Base-by-base conservation (phyloP, 495 filamentous ascomycete genomes). In the Apiosordaria backusii region DNA sequence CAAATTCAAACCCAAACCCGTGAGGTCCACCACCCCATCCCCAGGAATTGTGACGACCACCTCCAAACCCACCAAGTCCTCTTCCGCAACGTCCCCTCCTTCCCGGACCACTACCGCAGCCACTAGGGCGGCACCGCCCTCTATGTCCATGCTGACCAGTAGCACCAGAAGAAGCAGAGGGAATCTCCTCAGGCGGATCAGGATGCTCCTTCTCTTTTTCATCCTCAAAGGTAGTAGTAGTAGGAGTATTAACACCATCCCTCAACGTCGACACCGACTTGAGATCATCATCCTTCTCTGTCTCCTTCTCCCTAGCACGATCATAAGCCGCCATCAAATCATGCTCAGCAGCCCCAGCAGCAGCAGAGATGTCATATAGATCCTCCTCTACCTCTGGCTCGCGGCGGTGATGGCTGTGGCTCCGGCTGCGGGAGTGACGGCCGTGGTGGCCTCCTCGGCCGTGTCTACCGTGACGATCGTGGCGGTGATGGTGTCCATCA, bases 101-200 rank as follows among this genome's bases (percentile, higher is more conserved):
- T 50, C 63, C 62, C 64, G 24, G 65, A 50, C 71, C 63, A 45
- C 27, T 7, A 29, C 13, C 35, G 16, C 72, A 67, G 21, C n/a
- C n/a, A n/a, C n/a, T n/a, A n/a, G n/a, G n/a, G 21, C 72, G 68
- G 21, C 62, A 60, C 26, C 59, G 61, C 3, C 57, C 50, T 0
- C 22, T 50, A 10, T 61, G 59, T 16, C 27, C 16, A 19, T 9
- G 15, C 57, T 59, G 10, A 19, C 23, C 7, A 7, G 57, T 5
- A 4, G 50, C 60, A 50, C 52, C 35, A 7, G 50, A 25, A 7
- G 23, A 52, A 22, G 61, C 16, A 29, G 60, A 15, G 61, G 71
- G 71, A 35, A 67, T 69, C 64, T 68, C 62, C 70, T 74, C 69
- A 57, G 71, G 67, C 22, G 75, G 73, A 57, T 70, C 67, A 55